A percentile compares a stretch with the other conserved stretches of the same genome.
Conservation (phyloP, 768 basidiomycete genomes). For the Termitomyces eurrhizus region DNA sequence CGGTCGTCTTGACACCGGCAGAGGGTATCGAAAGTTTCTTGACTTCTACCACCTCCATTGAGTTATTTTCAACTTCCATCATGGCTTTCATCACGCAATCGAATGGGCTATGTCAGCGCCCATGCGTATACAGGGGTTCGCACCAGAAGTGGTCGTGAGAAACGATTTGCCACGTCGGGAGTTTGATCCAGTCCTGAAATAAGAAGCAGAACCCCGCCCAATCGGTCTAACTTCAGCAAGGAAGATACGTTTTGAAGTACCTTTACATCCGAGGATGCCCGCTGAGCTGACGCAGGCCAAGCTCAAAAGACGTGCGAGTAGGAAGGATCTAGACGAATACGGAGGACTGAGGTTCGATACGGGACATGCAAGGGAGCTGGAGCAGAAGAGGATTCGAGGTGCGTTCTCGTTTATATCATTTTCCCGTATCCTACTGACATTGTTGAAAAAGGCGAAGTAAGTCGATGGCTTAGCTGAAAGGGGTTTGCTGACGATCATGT, state of each 20-base stretch:
- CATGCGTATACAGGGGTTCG: background rate
- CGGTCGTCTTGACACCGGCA: background rate
- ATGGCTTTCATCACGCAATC: background rate
- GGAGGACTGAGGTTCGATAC: conserved; percentile 35
- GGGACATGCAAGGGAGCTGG: conserved; percentile 60
- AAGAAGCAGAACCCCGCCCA: background rate
- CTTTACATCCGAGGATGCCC: conserved; percentile 38
- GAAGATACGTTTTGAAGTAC: background rate
- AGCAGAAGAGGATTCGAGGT: conserved; percentile 70
- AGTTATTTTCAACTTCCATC: background rate
- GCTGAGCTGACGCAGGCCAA: conserved; percentile 50
- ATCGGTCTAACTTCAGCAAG: background rate
- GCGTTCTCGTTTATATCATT: conserved; percentile 12
- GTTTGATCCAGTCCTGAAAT: background rate
- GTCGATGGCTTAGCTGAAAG: conserved; percentile 8
- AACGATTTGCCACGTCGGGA: background rate
- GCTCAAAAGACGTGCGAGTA: conserved; percentile 44
- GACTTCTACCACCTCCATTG: background rate
- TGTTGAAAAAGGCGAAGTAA: conserved; percentile 24
- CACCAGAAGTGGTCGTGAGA: background rate
- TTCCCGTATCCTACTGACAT: conserved; percentile 6
- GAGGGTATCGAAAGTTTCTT: background rate
- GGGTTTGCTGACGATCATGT: conserved; percentile 4
- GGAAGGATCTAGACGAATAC: conserved; percentile 49
- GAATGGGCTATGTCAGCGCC: background rate